Evolutionary conservation across 768 basidiomycete species (phyloP).

Genomic region (Pulveroboletus sp.): DNA sequence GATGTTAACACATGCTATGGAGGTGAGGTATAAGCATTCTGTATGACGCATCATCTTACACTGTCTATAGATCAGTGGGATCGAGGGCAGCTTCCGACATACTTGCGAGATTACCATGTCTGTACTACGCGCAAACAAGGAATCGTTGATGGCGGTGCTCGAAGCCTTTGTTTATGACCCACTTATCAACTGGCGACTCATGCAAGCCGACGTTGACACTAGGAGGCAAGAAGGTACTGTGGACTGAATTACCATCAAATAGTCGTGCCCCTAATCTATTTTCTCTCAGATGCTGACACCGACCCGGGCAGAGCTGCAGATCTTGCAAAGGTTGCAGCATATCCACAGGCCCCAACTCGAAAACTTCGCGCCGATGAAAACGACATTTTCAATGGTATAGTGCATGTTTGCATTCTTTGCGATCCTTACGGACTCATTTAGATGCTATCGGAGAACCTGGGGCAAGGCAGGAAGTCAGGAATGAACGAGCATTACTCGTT

Average conservation of each 20-base stretch:
- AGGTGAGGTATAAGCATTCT: constrained; percentile 48
- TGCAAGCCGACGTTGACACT: constrained; percentile 77
- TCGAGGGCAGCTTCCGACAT: constrained; percentile 94
- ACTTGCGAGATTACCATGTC: constrained; percentile 98
- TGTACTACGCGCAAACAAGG: constrained; percentile 94
- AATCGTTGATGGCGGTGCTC: constrained; percentile 97
- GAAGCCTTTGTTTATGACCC: constrained; percentile 99
- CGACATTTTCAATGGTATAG: constrained; percentile 85
- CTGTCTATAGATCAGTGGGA: constrained; percentile 84
- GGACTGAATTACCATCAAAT: background rate
- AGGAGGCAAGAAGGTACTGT: constrained; percentile 63
- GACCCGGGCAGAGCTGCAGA: constrained; percentile 59
- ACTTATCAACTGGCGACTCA: constrained; percentile 93
- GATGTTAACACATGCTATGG: constrained; percentile 99
- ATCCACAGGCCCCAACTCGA: constrained; percentile 77
- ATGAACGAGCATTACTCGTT: constrained; percentile 85
- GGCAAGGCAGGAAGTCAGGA: constrained; percentile 81
- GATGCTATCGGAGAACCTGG: constrained; percentile 49
- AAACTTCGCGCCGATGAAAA: constrained; percentile 90
- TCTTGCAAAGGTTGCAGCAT: constrained; percentile 61
- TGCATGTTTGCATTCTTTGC: background rate
- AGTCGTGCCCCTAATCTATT: background rate
- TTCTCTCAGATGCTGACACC: constrained; percentile 37
- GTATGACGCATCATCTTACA: constrained; percentile 1
- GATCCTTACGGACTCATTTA: constrained; percentile 15